Conservation (phyloP, 208 protist species). For the Leishmania braziliensis region DNA sequence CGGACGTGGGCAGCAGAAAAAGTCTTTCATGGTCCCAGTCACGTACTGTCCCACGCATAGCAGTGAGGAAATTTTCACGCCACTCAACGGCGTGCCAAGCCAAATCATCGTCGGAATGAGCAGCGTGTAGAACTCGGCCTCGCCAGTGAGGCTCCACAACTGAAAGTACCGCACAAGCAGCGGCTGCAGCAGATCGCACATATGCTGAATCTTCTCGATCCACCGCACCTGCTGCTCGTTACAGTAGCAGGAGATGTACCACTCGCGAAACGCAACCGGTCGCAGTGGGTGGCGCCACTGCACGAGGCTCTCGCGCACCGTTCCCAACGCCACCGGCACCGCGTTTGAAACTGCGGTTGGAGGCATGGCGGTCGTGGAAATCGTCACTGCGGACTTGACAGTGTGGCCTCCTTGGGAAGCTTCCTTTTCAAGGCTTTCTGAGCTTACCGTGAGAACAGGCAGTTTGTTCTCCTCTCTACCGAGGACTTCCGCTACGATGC, state of each 20-base stretch:
- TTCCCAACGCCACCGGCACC: neutral
- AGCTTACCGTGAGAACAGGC: neutral
- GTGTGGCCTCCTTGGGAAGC: neutral
- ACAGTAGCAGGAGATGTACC: constrained; percentile 77
- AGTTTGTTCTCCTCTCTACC: neutral
- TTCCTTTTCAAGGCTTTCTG: neutral
- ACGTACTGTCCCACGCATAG: constrained; percentile 70
- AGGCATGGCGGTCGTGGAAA: constrained; percentile 8
- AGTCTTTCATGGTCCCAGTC: constrained; percentile 65
- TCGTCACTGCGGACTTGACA: neutral
- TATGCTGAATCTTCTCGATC: constrained; percentile 44
- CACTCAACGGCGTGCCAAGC: constrained; percentile 39
- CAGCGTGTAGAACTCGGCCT: constrained; percentile 71
- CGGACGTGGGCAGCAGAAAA: constrained; percentile 60
- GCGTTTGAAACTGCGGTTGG: constrained; percentile 2
- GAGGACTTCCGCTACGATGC: neutral
- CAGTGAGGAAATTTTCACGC: constrained; percentile 42
- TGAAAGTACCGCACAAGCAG: constrained; percentile 56
- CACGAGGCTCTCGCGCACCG: constrained; percentile 22
- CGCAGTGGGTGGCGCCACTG: constrained; percentile 31
- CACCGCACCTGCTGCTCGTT: constrained; percentile 48
- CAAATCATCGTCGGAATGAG: constrained; percentile 62
- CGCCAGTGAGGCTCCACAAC: constrained; percentile 65
- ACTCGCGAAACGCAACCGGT: constrained; percentile 51
- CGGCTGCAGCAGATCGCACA: constrained; percentile 30